Percentiles rank a stretch among this genome's conserved stretches.
Evolutionary conservation across 2,329 filamentous ascomycete genomes (phyloP).

Genomic region (Pyricularia pennisetigena): DNA sequence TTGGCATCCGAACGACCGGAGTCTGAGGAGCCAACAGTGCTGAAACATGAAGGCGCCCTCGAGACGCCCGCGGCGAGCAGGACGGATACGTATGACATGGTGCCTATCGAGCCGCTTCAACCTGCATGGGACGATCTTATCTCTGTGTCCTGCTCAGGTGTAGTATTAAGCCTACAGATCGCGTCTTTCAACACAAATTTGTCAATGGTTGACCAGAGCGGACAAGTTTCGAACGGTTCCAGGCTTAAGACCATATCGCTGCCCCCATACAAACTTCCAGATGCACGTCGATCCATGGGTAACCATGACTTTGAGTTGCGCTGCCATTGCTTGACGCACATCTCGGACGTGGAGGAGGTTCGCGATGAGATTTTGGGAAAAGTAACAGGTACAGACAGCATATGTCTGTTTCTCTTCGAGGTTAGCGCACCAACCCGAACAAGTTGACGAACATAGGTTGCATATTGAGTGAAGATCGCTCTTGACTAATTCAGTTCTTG

Average conservation of each 20-base stretch:
- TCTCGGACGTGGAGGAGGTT: conserved; percentile 21
- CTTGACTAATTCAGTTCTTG: background rate
- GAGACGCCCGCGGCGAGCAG: conserved; percentile 8
- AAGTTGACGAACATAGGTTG: background rate
- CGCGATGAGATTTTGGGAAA: conserved; percentile 13
- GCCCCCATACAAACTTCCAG: conserved; percentile 26
- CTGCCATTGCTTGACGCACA: conserved; percentile 33
- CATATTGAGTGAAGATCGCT: background rate
- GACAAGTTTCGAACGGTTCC: conserved; percentile 12
- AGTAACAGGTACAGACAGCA: conserved; percentile 21
- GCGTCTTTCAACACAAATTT: conserved; percentile 35
- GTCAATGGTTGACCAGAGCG: conserved; percentile 19
- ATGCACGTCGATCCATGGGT: conserved; percentile 23
- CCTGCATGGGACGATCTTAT: conserved; percentile 42
- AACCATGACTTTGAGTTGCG: conserved; percentile 29
- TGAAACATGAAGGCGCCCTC: background rate
- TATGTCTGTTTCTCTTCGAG: conserved; percentile 45
- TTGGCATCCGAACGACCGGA: background rate
- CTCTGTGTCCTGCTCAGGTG: conserved; percentile 25
- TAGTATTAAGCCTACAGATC: conserved; percentile 29
- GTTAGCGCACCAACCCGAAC: conserved; percentile 20
- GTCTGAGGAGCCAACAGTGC: background rate
- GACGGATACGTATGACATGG: conserved; percentile 18
- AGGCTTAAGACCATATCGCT: conserved; percentile 25
- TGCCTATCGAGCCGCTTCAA: conserved; percentile 28